Conservation (phyloP, 257 asterid genomes). For the Jaltomata sinuosa region DNA sequence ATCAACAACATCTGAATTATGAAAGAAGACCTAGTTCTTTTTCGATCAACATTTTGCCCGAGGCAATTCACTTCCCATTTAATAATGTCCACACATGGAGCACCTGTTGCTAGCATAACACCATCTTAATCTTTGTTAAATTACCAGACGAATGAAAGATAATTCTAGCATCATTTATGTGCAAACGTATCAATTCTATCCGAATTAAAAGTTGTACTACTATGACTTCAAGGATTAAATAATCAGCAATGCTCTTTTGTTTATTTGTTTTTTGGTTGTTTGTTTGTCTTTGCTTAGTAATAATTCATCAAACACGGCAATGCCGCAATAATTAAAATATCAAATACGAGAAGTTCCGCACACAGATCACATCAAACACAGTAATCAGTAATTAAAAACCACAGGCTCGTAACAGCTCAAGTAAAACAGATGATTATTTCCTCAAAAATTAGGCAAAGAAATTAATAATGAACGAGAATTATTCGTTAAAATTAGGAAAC, state of each 20-base stretch:
- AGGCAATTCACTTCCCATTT: neutral
- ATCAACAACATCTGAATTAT: neutral
- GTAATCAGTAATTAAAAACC: neutral
- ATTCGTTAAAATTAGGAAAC: conserved; percentile 5
- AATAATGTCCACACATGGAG: neutral
- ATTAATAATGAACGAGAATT: neutral
- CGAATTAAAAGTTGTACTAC: neutral
- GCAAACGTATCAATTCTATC: neutral
- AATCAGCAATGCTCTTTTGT: neutral
- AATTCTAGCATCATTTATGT: neutral
- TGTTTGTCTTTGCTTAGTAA: neutral
- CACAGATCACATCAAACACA: neutral
- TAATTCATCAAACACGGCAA: neutral
- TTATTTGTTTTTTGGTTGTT: neutral
- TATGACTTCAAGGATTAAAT: neutral
- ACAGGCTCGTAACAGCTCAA: neutral
- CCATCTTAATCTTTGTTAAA: neutral
- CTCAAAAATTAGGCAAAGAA: neutral
- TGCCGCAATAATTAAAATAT: neutral
- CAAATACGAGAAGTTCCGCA: neutral
- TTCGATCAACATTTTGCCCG: neutral
- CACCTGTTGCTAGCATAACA: neutral
- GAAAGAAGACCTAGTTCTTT: neutral
- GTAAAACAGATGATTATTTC: neutral
- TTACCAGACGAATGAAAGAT: neutral